Conservation (phyloP, 805 yeast genomes). For the Metschnikowia noctiluminum region DNA sequence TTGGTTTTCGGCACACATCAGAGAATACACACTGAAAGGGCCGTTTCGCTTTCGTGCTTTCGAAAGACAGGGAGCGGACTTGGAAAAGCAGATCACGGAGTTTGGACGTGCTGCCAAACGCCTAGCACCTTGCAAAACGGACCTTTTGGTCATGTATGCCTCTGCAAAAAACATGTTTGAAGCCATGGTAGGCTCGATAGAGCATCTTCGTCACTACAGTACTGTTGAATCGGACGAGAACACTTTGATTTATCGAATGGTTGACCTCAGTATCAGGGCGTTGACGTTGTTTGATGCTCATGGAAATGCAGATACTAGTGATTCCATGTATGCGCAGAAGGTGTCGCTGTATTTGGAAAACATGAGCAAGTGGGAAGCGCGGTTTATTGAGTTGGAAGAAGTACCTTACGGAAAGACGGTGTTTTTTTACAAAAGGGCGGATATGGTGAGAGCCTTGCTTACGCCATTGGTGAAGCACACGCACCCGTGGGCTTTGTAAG, state of each 20-base stretch:
- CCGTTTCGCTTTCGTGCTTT: not conserved
- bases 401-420: not conserved
- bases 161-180: not conserved
- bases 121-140: not conserved
- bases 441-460: too few relatives aligned
- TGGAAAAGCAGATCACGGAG: not conserved
- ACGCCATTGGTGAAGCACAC: not conserved
- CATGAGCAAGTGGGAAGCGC: not conserved
- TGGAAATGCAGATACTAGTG: not conserved
- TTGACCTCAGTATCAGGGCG: constrained; percentile 2
- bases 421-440: not conserved
- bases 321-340: not conserved
- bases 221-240: not conserved
- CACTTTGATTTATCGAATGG: not conserved
- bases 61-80: not conserved
- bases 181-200: constrained; percentile 1
- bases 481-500: too few relatives aligned
- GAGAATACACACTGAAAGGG: too few relatives aligned
- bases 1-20: not conserved
- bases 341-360: not conserved
- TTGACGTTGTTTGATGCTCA: not conserved
- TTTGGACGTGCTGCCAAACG: not conserved
- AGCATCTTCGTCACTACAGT: not conserved
- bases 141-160: not conserved
- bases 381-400: not conserved